A percentile compares a stretch with the other conserved stretches of the same genome.
Evolutionary conservation across 129 eudicot species (phyloP).

Genomic region (Heracleum sosnowskyi): DNA sequence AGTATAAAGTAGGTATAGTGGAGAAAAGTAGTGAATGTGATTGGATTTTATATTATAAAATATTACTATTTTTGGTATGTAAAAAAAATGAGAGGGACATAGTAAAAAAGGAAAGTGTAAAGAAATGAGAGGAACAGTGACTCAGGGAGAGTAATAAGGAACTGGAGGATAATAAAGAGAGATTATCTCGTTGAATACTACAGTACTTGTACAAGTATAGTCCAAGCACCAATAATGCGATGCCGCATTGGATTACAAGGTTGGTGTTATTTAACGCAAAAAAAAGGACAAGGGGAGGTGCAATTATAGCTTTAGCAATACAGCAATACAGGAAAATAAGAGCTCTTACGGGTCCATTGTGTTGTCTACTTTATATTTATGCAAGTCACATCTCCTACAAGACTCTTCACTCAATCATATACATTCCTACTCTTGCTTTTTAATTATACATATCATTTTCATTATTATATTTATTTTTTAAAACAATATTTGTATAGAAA

Average conservation of each 20-base stretch:
- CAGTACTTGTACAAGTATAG: background rate
- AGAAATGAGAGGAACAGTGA: too few relatives aligned
- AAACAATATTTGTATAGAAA: too few relatives aligned
- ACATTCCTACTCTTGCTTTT: background rate
- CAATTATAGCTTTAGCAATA: conserved; percentile 2
- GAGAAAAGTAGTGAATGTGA: too few relatives aligned
- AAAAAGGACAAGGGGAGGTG: background rate
- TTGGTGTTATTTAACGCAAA: background rate
- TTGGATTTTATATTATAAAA: too few relatives aligned
- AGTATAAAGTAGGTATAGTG: too few relatives aligned
- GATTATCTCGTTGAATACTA: background rate
- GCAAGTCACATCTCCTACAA: conserved; percentile 1
- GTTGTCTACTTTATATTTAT: background rate
- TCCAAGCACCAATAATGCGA: background rate
- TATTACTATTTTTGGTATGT: too few relatives aligned
- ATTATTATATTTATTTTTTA: background rate
- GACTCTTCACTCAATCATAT: conserved; percentile 10
- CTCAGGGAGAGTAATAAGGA: too few relatives aligned
- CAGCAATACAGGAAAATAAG: background rate
- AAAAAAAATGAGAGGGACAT: too few relatives aligned
- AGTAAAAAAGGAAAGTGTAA: too few relatives aligned
- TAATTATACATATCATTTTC: background rate
- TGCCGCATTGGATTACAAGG: background rate
- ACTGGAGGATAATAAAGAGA: too few relatives aligned
- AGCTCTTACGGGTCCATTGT: conserved; percentile 2